phyloP scores from a whole-genome alignment of 1,139 yeast species.

The Debaryomycetaceae sp. region DNA sequence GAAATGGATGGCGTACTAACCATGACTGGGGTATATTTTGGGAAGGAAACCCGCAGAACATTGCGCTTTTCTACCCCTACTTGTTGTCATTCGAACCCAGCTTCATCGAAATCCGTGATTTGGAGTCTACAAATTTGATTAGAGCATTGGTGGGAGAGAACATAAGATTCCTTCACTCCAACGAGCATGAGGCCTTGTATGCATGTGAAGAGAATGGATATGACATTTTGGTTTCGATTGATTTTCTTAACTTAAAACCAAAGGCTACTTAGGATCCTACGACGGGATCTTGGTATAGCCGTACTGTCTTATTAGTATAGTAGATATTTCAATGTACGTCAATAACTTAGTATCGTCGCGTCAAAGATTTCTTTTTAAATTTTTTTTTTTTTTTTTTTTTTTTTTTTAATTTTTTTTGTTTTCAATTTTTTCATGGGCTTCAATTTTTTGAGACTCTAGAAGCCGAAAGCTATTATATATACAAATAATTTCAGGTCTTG shows the following conservation, averaged over 20 bases:
- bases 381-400: too few species aligned
- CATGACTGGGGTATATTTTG: slow-evolving; percentile 94
- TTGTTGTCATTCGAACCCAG: slow-evolving; percentile 84
- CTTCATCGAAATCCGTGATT: slow-evolving; percentile 89
- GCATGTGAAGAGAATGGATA: slow-evolving; percentile 90
- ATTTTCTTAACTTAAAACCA: slow-evolving; percentile 61
- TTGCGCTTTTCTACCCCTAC: slow-evolving; percentile 93
- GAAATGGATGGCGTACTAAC: slow-evolving; percentile 94
- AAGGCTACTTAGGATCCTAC: too few species aligned
- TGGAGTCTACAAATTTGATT: slow-evolving; percentile 79
- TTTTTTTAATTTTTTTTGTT: too few species aligned
- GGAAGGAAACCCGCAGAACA: slow-evolving; percentile 94
- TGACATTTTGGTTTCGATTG: slow-evolving; percentile 88
- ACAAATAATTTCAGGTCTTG: too few species aligned
- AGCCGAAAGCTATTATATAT: not conserved
- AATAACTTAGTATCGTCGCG: not conserved
- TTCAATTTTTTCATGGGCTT: too few species aligned
- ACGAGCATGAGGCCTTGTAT: slow-evolving; percentile 90
- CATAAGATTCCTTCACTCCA: slow-evolving; percentile 81
- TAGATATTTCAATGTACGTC: not conserved
- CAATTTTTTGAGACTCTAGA: not conserved
- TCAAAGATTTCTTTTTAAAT: not conserved
- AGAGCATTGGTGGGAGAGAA: slow-evolving; percentile 94
- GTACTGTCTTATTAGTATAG: not conserved
- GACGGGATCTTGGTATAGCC: not conserved